Evolutionary conservation across 2,329 filamentous ascomycete genomes (phyloP).

Genomic region (Pestalotiopsis sp.): DNA sequence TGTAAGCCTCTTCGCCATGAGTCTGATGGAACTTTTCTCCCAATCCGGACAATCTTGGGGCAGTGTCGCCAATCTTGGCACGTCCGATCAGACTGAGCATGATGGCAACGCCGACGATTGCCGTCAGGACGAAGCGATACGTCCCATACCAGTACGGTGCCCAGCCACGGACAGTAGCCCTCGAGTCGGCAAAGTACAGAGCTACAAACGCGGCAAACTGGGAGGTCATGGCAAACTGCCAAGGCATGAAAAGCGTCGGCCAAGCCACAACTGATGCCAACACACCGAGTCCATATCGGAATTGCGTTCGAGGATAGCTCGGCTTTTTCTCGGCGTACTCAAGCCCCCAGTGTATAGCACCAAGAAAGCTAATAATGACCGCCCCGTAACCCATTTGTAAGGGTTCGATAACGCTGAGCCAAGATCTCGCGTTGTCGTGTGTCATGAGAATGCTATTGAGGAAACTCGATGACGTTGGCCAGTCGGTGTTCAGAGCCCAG

Average conservation of each 20-base stretch:
- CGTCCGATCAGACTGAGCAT: conserved; percentile 80
- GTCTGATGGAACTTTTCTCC: conserved; percentile 40
- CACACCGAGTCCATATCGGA: conserved; percentile 83
- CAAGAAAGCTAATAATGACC: conserved; percentile 90
- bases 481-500: conserved; percentile 76
- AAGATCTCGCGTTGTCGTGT: conserved; percentile 70
- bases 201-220: conserved; percentile 86
- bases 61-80: conserved; percentile 65
- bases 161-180: conserved; percentile 75
- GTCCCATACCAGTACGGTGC: conserved; percentile 83
- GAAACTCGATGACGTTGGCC: conserved; percentile 60
- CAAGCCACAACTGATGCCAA: conserved; percentile 80
- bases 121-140: conserved; percentile 91
- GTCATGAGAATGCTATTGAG: conserved; percentile 68
- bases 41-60: conserved; percentile 38
- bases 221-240: conserved; percentile 81
- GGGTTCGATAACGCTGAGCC: conserved; percentile 78
- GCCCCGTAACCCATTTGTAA: conserved; percentile 91
- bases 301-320: conserved; percentile 65
- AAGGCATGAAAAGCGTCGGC: conserved; percentile 83
- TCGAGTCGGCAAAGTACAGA: conserved; percentile 83
- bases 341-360: conserved; percentile 90
- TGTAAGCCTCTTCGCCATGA: conserved; percentile 34
- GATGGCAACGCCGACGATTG: conserved; percentile 82
- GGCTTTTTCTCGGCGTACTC: conserved; percentile 76